Conservation (phyloP, 495 filamentous ascomycete genomes). For the Penicillium parvum region DNA sequence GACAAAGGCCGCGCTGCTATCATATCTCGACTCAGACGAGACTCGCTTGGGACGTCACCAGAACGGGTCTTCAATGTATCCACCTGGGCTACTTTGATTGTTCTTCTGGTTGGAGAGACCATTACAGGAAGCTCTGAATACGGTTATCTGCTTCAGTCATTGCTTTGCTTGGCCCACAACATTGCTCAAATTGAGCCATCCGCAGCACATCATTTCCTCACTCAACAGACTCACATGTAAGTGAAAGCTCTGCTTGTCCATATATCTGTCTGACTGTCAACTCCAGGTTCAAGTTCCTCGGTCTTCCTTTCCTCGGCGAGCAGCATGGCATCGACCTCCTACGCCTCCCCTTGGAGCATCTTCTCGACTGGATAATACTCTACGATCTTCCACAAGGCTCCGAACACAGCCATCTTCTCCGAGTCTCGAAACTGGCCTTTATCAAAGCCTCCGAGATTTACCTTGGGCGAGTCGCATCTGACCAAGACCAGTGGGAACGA, state of each 20-base stretch:
- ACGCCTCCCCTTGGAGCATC: conserved; percentile 5
- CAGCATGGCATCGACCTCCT: conserved; percentile 6
- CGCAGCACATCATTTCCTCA: conserved; percentile 5
- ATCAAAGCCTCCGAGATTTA: conserved; percentile 20
- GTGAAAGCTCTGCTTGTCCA: neutral
- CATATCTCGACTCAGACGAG: conserved; percentile 14
- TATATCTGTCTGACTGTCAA: neutral
- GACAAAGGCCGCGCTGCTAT: conserved; percentile 14
- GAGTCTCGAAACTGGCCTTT: conserved; percentile 8
- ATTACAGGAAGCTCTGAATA: conserved; percentile 22
- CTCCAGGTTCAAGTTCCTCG: conserved; percentile 16
- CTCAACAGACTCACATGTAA: conserved; percentile 17
- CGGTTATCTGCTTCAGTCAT: conserved; percentile 12
- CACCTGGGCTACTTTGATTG: conserved; percentile 22
- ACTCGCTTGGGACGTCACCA: conserved; percentile 10
- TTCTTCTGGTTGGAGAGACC: conserved; percentile 21
- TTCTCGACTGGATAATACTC: conserved; percentile 13
- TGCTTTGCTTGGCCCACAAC: conserved; percentile 12
- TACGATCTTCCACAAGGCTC: conserved; percentile 13
- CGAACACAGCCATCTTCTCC: conserved; percentile 9
- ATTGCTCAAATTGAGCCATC: neutral
- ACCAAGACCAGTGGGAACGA: conserved; percentile 12
- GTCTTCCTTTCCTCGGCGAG: conserved; percentile 13
- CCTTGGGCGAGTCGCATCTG: conserved; percentile 8
- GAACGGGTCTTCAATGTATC: conserved; percentile 15